A percentile compares a stretch with the other conserved stretches of the same genome.
Evolutionary conservation across 2,329 filamentous ascomycete genomes (phyloP).

Genomic region (Lizonia empirigonia): DNA sequence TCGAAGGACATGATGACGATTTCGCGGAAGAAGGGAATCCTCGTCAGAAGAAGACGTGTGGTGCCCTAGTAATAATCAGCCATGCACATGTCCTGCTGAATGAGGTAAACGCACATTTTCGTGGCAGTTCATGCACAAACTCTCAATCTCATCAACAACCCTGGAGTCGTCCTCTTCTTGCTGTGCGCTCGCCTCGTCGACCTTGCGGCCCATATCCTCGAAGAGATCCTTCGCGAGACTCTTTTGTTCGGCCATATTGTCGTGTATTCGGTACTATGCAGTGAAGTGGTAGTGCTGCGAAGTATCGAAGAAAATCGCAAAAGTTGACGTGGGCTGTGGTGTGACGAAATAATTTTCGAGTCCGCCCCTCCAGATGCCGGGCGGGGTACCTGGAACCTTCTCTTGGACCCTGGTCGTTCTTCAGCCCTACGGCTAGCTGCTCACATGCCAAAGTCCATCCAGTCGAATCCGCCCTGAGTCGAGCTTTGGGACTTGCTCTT

Average conservation of each 20-base stretch:
- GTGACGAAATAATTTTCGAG: conserved; percentile 39
- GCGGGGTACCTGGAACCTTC: conserved; percentile 18
- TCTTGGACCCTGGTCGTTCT: conserved; percentile 22
- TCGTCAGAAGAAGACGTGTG: conserved; percentile 85
- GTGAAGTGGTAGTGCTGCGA: conserved; percentile 5
- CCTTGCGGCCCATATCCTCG: conserved; percentile 58
- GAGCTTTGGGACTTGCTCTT: conserved; percentile 49
- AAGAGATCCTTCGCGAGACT: conserved; percentile 56
- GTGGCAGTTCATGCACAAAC: conserved; percentile 62
- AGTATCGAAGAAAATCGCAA: conserved; percentile 4
- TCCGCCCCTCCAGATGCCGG: background rate
- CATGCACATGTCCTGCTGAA: conserved; percentile 3
- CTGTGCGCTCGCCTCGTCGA: conserved; percentile 48
- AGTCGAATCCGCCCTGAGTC: conserved; percentile 50
- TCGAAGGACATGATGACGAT: conserved; percentile 96
- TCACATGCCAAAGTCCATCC: conserved; percentile 61
- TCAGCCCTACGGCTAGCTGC: conserved; percentile 38
- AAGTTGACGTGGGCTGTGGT: conserved; percentile 16
- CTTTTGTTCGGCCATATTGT: conserved; percentile 42
- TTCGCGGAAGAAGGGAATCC: conserved; percentile 96
- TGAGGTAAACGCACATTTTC: conserved; percentile 47
- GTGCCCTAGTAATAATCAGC: conserved; percentile 65
- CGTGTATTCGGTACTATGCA: background rate
- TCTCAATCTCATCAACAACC: conserved; percentile 60
- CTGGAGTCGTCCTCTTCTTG: conserved; percentile 50